phyloP scores from a whole-genome alignment of 2,329 filamentous ascomycete genomes.

The Verticillium isaacii region DNA sequence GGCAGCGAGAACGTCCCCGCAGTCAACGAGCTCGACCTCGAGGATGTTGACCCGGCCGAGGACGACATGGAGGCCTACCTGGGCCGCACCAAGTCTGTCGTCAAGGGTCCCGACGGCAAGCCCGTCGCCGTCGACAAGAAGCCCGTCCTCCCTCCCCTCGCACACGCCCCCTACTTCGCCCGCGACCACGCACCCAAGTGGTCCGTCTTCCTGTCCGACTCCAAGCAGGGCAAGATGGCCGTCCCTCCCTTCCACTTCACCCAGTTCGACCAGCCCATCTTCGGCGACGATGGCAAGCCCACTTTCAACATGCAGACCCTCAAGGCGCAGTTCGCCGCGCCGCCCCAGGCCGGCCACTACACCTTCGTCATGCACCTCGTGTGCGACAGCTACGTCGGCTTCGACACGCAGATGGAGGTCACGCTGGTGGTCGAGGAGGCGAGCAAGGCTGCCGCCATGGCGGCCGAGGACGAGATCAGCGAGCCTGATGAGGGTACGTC shows the following conservation, averaged over 20 bases:
- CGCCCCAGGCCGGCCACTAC: constrained; percentile 87
- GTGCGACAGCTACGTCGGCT: constrained; percentile 91
- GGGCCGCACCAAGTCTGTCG: constrained; percentile 61
- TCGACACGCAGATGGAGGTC: constrained; percentile 89
- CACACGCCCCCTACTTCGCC: constrained; percentile 84
- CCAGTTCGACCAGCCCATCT: constrained; percentile 84
- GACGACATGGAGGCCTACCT: constrained; percentile 83
- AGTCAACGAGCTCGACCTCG: constrained; percentile 73
- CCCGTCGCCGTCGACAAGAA: constrained; percentile 53
- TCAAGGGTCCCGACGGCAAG: constrained; percentile 58
- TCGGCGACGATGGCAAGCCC: constrained; percentile 73
- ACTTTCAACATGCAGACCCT: constrained; percentile 95
- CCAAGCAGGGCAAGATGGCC: constrained; percentile 91
- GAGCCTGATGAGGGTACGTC: constrained; percentile 93
- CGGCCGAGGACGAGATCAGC: constrained; percentile 89
- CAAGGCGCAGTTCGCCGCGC: constrained; percentile 95
- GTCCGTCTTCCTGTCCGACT: constrained; percentile 92
- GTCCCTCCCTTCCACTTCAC: constrained; percentile 96
- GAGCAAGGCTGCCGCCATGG: constrained; percentile 74
- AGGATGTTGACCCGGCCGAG: constrained; percentile 89
- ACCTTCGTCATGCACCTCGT: constrained; percentile 91
- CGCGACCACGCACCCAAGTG: constrained; percentile 86
- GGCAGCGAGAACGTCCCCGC: constrained; percentile 71
- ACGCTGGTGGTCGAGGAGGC: constrained; percentile 85
- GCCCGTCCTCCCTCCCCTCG: constrained; percentile 74